phyloP scores from a whole-genome alignment of 768 basidiomycete species.

The Boletus pseudo-olivaceus region DNA sequence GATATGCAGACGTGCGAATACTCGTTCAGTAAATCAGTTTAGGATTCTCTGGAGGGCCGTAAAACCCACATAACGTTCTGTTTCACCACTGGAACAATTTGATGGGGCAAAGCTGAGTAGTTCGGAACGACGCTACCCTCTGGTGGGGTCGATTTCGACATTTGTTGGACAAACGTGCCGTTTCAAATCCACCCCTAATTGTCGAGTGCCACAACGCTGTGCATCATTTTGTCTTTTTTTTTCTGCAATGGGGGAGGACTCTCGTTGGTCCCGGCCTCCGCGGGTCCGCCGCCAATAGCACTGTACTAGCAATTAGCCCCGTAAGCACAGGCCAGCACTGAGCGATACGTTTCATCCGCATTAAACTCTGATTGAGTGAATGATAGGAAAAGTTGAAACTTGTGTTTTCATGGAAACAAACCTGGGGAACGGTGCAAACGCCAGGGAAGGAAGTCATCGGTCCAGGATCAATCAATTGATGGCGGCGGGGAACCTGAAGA shows the following conservation, averaged over 20 bases:
- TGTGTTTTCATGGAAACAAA: conserved; percentile 20
- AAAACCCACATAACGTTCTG: conserved; percentile 12
- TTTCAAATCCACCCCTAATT: not conserved
- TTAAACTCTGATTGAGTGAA: conserved; percentile 14
- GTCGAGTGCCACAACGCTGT: conserved; percentile 1
- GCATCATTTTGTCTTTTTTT: not conserved
- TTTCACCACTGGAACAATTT: conserved; percentile 5
- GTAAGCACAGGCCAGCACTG: conserved; percentile 7
- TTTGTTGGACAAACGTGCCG: not conserved
- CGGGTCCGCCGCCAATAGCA: conserved; percentile 16
- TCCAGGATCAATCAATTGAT: too few species aligned
- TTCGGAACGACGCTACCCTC: not conserved
- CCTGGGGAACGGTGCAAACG: conserved; percentile 3
- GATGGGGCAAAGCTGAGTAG: conserved; percentile 8
- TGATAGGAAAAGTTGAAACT: conserved; percentile 17
- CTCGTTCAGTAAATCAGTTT: not conserved
- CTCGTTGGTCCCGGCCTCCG: conserved; percentile 3
- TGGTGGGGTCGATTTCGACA: conserved; percentile 1
- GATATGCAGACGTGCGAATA: conserved; percentile 14
- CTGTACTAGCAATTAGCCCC: conserved; percentile 2
- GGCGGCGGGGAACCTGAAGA: not conserved
- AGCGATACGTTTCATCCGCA: conserved; percentile 26
- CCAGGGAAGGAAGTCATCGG: too few species aligned
- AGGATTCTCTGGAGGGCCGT: not conserved
- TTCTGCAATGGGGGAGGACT: not conserved